Percentiles rank a stretch among this genome's conserved stretches.
phyloP scores from a whole-genome alignment of 1,284 basidiomycete genomes.

The Microbotryomycetes sp. region DNA sequence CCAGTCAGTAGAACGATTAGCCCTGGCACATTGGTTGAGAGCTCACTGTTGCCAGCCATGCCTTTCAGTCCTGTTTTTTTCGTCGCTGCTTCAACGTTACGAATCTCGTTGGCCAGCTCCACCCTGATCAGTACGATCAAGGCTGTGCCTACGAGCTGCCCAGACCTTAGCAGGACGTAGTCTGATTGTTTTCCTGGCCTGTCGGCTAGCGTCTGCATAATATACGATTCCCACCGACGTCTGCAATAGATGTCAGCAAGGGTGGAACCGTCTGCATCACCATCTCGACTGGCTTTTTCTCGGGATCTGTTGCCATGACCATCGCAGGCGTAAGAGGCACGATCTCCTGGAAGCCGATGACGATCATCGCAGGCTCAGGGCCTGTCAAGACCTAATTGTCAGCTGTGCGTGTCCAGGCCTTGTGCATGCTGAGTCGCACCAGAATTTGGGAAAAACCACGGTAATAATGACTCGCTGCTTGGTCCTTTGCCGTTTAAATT shows the following conservation, averaged over 20 bases:
- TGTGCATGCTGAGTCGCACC: slow-evolving; percentile 4
- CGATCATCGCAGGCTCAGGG: slow-evolving; percentile 75
- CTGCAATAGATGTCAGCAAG: slow-evolving; percentile 44
- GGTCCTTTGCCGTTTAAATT: slow-evolving; percentile 87
- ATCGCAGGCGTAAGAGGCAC: slow-evolving; percentile 95
- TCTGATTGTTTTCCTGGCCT: slow-evolving; percentile 55
- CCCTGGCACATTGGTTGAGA: no score
- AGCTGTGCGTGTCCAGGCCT: not conserved
- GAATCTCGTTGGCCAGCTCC: slow-evolving; percentile 65
- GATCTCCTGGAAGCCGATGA: slow-evolving; percentile 95
- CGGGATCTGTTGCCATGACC: slow-evolving; percentile 84
- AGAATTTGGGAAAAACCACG: slow-evolving; percentile 74
- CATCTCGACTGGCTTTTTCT: slow-evolving; percentile 58
- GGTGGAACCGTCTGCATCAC: not conserved
- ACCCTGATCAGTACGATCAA: slow-evolving; percentile 76
- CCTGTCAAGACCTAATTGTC: slow-evolving; percentile 3
- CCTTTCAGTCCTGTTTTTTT: slow-evolving; percentile 96
- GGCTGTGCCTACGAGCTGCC: slow-evolving; percentile 91
- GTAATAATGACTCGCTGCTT: slow-evolving; percentile 64
- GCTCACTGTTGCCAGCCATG: slow-evolving; percentile 80
- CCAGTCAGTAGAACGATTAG: no score
- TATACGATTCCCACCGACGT: slow-evolving; percentile 74
- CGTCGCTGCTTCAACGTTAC: slow-evolving; percentile 83
- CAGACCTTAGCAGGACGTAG: slow-evolving; percentile 83
- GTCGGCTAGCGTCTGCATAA: slow-evolving; percentile 67